Evolutionary conservation across 176 grass and related monocot genomes (phyloP).

Genomic region (Triticum monococcum): DNA sequence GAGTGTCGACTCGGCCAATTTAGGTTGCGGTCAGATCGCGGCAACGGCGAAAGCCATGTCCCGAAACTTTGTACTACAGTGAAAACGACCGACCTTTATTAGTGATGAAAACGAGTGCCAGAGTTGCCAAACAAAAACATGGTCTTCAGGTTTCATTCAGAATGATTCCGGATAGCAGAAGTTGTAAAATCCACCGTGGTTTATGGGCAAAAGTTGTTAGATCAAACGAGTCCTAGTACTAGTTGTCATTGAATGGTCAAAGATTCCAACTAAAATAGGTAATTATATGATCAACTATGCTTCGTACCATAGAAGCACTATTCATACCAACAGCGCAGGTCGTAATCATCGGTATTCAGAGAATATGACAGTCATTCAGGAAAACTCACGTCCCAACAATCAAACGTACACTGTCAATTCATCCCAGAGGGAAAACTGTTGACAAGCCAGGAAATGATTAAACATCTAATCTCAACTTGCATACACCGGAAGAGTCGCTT

Average conservation of each 20-base stretch:
- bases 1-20: background rate
- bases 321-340: background rate
- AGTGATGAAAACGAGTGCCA: too few species aligned
- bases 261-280: background rate
- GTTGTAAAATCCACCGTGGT: background rate
- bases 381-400: background rate
- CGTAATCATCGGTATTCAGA: background rate
- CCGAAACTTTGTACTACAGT: too few species aligned
- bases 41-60: background rate
- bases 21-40: background rate
- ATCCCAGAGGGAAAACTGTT: background rate
- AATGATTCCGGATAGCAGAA: background rate
- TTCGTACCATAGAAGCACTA: background rate
- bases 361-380: background rate
- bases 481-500: background rate
- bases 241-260: slow-evolving; percentile 1
- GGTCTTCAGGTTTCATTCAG: background rate
- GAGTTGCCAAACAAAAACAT: too few species aligned
- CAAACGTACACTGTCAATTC: background rate
- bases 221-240: background rate
- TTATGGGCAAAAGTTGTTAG: background rate
- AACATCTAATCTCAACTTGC: background rate
- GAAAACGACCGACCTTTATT: too few species aligned
- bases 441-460: background rate
- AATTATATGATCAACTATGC: slow-evolving; percentile 7